A percentile compares a stretch with the other conserved stretches of the same genome.
Conservation (phyloP, 1,284 basidiomycete genomes). For the Gomphus bonarii region DNA sequence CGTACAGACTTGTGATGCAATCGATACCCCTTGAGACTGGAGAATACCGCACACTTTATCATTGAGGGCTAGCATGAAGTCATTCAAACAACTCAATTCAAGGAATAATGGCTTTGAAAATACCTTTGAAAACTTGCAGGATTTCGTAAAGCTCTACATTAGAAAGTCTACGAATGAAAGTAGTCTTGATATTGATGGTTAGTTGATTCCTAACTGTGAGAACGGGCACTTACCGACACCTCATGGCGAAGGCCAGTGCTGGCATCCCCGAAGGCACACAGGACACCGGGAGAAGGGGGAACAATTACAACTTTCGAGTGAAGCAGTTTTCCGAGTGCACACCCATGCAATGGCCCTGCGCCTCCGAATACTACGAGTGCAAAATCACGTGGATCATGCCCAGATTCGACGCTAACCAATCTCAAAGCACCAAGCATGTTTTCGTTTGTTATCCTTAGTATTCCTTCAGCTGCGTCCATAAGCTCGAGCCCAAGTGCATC, state of each 20-base stretch:
- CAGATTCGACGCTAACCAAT: slow-evolving; percentile 22
- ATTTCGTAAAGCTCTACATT: neutral
- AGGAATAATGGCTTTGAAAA: neutral
- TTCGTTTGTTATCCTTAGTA: slow-evolving; percentile 20
- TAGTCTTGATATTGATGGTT: neutral
- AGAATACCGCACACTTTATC: too few species aligned
- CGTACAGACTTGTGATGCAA: slow-evolving; percentile 11
- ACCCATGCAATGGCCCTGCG: slow-evolving; percentile 16
- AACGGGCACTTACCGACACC: slow-evolving; percentile 14
- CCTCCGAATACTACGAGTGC: slow-evolving; percentile 22
- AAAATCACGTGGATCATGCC: slow-evolving; percentile 22
- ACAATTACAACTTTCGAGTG: slow-evolving; percentile 20
- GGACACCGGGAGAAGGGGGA: slow-evolving; percentile 23
- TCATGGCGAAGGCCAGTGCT: slow-evolving; percentile 19
- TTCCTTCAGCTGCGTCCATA: slow-evolving; percentile 22
- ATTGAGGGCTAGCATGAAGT: too few species aligned
- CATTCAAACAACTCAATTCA: too few species aligned
- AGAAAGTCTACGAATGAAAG: neutral
- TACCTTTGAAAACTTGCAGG: neutral
- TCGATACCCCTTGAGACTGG: slow-evolving; percentile 17
- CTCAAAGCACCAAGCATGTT: slow-evolving; percentile 23
- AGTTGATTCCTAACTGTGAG: neutral
- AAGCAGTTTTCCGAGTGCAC: slow-evolving; percentile 14
- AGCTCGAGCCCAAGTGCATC: slow-evolving; percentile 19
- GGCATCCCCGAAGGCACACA: slow-evolving; percentile 24